A percentile compares a stretch with the other conserved stretches of the same genome.
Evolutionary conservation across 2,329 filamentous ascomycete genomes (phyloP).

Genomic region (Biscogniauxia sp.): DNA sequence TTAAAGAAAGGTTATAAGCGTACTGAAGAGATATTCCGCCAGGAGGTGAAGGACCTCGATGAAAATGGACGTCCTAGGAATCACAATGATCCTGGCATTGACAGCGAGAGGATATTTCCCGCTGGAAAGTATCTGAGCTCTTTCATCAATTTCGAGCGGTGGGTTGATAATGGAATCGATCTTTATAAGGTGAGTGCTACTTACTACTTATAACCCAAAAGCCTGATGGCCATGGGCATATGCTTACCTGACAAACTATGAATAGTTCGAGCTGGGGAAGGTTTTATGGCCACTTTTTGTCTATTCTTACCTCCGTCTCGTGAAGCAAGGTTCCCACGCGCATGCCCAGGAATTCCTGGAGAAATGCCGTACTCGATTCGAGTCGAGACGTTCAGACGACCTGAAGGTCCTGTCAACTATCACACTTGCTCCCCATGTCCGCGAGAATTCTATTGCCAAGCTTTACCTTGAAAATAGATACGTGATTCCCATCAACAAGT

Average conservation of each 20-base stretch:
- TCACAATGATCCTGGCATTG: constrained; percentile 65
- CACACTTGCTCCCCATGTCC: constrained; percentile 72
- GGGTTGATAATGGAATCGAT: constrained; percentile 89
- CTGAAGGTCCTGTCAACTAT: constrained; percentile 72
- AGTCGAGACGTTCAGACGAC: constrained; percentile 76
- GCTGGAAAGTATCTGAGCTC: constrained; percentile 71
- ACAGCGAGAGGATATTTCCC: constrained; percentile 33
- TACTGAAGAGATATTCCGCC: constrained; percentile 88
- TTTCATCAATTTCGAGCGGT: constrained; percentile 71
- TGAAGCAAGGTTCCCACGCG: constrained; percentile 66
- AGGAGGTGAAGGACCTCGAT: constrained; percentile 83
- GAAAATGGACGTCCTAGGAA: constrained; percentile 73
- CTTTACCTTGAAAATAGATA: constrained; percentile 87
- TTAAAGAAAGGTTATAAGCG: constrained; percentile 91
- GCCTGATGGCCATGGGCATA: no score
- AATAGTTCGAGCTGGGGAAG: constrained; percentile 78
- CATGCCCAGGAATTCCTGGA: constrained; percentile 75
- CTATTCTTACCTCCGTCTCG: constrained; percentile 83
- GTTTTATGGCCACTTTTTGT: constrained; percentile 92
- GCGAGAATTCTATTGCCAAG: constrained; percentile 73
- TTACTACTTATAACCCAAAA: no score
- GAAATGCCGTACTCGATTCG: constrained; percentile 66
- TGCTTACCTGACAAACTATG: not conserved
- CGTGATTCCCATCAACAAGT: constrained; percentile 81
- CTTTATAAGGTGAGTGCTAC: constrained; percentile 73